phyloP scores from a whole-genome alignment of 2,329 filamentous ascomycete species.

The Penicillium expansum region DNA sequence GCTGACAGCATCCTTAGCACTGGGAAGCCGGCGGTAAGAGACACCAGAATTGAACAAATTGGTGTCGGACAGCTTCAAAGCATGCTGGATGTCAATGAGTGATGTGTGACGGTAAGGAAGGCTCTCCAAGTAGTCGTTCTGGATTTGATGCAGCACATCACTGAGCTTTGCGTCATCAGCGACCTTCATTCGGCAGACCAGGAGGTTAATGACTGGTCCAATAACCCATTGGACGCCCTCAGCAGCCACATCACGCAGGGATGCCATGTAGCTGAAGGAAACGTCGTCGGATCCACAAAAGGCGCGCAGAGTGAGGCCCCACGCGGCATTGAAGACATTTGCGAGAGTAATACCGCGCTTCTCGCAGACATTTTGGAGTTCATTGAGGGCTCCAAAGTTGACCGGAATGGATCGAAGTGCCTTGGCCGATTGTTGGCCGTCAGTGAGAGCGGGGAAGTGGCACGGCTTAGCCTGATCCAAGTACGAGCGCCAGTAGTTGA shows the following conservation, averaged over 20 bases:
- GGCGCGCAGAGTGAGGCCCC: constrained; percentile 62
- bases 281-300: constrained; percentile 69
- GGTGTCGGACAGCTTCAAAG: constrained; percentile 37
- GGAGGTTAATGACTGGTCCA: constrained; percentile 49
- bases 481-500: constrained; percentile 41
- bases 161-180: constrained; percentile 32
- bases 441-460: constrained; percentile 37
- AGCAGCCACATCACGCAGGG: constrained; percentile 42
- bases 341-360: constrained; percentile 48
- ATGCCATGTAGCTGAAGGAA: constrained; percentile 48
- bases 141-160: constrained; percentile 42
- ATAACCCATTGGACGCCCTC: constrained; percentile 43
- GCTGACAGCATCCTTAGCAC: constrained; percentile 22
- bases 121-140: constrained; percentile 48
- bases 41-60: constrained; percentile 50
- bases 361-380: constrained; percentile 43
- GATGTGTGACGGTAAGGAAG: constrained; percentile 46
- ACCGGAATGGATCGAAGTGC: constrained; percentile 32
- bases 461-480: constrained; percentile 35
- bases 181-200: constrained; percentile 45
- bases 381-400: constrained; percentile 27
- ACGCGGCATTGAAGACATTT: constrained; percentile 66
- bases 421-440: constrained; percentile 25
- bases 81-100: constrained; percentile 49
- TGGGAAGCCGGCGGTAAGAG: constrained; percentile 46